Evolutionary conservation across 1,284 basidiomycete species (phyloP), one percentile per base, ranked within the genome.

Genomic region (Leccinum pachyderme): DNA sequence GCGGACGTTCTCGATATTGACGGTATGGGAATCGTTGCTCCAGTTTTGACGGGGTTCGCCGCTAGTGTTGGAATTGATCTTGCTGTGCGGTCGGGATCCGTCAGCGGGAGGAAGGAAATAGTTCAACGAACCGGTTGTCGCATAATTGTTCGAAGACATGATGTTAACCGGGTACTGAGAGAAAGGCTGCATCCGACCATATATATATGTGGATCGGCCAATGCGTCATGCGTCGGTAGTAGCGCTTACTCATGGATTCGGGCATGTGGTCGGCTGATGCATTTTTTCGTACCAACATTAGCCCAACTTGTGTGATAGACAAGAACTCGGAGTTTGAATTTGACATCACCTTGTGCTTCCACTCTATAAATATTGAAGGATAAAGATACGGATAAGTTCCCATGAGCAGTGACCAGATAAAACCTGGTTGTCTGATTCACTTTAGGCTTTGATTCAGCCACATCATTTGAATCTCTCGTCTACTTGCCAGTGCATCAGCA

Each of bases 1-100:
- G 13, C 80, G 74, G 41, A 80, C 49, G 58, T 83, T 66, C 49
- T 74, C 63, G 18, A 75, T 63, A 24, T 58, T 28, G 15, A 70
- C 55, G 0, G 48, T 24, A 13, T 33, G 57, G 9, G 35, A 9
- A 18, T 37, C 35, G n/a, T 37, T 0, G 3, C 8, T 9, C 29
- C 29, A 31, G 29, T 31, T 31, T 31, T 31, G 29, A 31, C 29
- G 29, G 13, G 1, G 4, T 22, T 65, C 56, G 15, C 67, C 47
- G 0, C 6, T 15, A 2, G n/a, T 57, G 49, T 57, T 52, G 15
- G 51, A 52, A 39, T 68, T 59, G 55, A 61, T 49, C 24, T 53
- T 15, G 28, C 0, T 41, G 41, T 57, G 67, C 7, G 52, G 35
- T 24, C 53, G 64, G 32, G 64, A 59, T 13, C 60, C 69, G 2